Base-by-base conservation (phyloP, 352 stramenopile genomes). In the Thalassiosira ordinaria region DNA sequence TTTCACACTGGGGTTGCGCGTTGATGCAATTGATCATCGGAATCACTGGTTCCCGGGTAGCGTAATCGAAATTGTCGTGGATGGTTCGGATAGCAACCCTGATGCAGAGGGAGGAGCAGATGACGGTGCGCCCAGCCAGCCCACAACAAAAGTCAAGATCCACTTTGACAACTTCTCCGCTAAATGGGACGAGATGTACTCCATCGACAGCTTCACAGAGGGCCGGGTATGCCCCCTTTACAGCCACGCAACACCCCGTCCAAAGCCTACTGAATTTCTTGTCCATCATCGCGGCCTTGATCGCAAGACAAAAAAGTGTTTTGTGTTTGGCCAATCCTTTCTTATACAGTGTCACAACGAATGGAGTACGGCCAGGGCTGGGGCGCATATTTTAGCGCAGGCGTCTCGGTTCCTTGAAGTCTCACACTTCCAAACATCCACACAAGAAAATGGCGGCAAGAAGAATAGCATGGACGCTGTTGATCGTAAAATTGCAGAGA, bases 81-180 rank as follows among this genome's bases (percentile, higher is more conserved):
- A 72, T 62, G 41, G 49, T 56, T 41, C 35, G 13, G 55, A 53
- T 20, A 82, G 80, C 11, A 41, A 46, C 14, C 39, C 61, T 41
- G 57, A 69, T 14, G 47, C 73, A 26, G 24, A 80, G 14, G 53
- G 71, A 67, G 57, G 47, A 11, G 64, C 53, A 16, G 44, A n/a
- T 26, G 56, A 35, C 26, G 24, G 1, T 9, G 7, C 4, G 16
- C 16, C 37, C 8, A 16, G 9, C 9, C 11, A 59, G 68, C 20
- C 67, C 33, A 39, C 56, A 24, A 89, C 47, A 33, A 91, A 91
- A 60, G 86, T 95, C 16, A 80, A 78, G 52, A 78, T 95, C 52
- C 89, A 94, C 80, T 95, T 95, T 74, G 91, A 95, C 67, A 92
- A 92, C 41, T 95, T 92, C 78, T 83, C 82, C 13, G 70, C 79